Percentiles rank a stretch among this genome's conserved stretches.
phyloP scores from a whole-genome alignment of 73 alveolate species.

The Paramecium biaurelia region DNA sequence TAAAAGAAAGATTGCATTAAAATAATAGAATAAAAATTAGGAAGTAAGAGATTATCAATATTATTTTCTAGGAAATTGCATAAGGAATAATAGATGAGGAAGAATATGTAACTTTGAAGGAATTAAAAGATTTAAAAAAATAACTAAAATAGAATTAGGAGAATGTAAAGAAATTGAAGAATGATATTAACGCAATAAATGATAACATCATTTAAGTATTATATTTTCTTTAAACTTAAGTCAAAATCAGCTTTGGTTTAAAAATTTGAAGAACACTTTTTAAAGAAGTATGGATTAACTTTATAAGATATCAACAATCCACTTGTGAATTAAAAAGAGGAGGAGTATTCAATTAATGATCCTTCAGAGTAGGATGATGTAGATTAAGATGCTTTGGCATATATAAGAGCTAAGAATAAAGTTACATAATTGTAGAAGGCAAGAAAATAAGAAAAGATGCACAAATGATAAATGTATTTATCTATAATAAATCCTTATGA shows the following conservation, averaged over 20 bases:
- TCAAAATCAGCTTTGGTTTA: constrained; percentile 69
- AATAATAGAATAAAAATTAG: constrained; percentile 81
- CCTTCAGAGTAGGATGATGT: constrained; percentile 81
- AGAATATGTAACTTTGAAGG: constrained; percentile 86
- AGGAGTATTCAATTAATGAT: constrained; percentile 69
- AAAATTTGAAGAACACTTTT: constrained; percentile 81
- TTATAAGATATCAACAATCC: constrained; percentile 48
- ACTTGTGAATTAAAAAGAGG: constrained; percentile 56
- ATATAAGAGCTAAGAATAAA: constrained; percentile 91
- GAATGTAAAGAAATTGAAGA: constrained; percentile 79
- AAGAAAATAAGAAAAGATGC: constrained; percentile 58
- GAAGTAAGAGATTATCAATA: constrained; percentile 58
- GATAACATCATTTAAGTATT: constrained; percentile 71
- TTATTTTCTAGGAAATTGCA: constrained; percentile 33
- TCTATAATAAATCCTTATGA: not conserved
- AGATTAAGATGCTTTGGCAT: constrained; percentile 97
- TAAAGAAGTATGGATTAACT: constrained; percentile 74
- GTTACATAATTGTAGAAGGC: constrained; percentile 58
- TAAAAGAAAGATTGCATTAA: constrained; percentile 71
- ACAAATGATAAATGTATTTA: constrained; percentile 43
- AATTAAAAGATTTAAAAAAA: constrained; percentile 89
- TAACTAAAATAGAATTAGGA: constrained; percentile 85
- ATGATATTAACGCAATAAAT: constrained; percentile 74
- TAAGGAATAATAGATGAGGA: constrained; percentile 96
- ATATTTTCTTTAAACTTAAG: not conserved